Base-by-base conservation (phyloP, 768 basidiomycete species). In the Tricholoma sp. region DNA sequence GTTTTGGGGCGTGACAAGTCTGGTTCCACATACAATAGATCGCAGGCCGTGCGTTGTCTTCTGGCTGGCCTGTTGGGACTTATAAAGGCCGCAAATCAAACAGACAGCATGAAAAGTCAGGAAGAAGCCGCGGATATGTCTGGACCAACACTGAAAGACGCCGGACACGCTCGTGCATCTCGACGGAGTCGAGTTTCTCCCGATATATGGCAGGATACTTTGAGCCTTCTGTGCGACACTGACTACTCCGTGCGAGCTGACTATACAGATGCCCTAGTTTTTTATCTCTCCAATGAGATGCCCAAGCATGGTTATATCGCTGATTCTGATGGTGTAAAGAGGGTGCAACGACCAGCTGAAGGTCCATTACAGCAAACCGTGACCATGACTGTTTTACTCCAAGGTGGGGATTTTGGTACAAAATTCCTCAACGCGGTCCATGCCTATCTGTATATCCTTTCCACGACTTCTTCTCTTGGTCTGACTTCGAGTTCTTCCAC, bases 141-240 rank as follows among this genome's bases (percentile, higher is more conserved):
- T 19, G 59, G 52, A 50, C 52, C 46, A 24, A 57, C 59, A 61
- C 63, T 70, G 18, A 63, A 72, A 58, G 68, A 70, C 34, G 37
- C 60, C 12, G 61, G 63, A 19, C 63, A 68, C 11, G 73, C 74
- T 49, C 77, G 75, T 21, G 66, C 72, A 22, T 76, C 83, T n/a
- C 78, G 84, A 52, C 76, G 90, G 57, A 85, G 83, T 9, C 79
- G 79, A 59, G 81, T 97, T 31, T 78, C 87, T 3, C 86, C 89
- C 27, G 92, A 94, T 66, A 82, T 88, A 32, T 96, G 93, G 93
- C 91, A 94, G 67, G 94, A 96, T 59, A 94, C 91, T 1, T 70
- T 96, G 45, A 88, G 86, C 50, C 76, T 97, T 24, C 71, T 96
- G 4, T 95, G 92, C 67, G 92, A 96, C 66, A 69, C 73, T 11